Base-by-base conservation (phyloP, 805 yeast genomes). In the Candida schatavii region DNA sequence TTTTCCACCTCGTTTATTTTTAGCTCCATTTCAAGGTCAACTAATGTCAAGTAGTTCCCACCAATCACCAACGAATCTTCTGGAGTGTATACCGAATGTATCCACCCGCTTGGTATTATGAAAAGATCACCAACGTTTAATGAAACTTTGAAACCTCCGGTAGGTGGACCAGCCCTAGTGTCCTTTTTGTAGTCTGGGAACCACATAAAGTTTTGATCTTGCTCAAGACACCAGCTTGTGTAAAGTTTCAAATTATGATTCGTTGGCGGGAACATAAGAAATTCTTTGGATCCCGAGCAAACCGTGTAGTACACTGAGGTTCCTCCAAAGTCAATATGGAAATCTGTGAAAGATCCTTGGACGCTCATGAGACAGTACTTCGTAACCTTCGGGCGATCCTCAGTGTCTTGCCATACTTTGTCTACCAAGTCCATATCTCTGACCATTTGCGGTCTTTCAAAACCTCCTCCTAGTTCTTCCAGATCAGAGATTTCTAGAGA, bases 261-360 rank as follows among this genome's bases (percentile, higher is more conserved):
- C 0, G 95, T 80, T 2, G 96, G 96, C 0, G 95, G 96, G 51
- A 74, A 80, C 74, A 89, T 77, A 36, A 88, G 59, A 54, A 89
- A 89, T 25, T 80, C 74, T 54, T 89, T 89, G 3, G 65, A 51
- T 1, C 97, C 97, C n/a, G 73, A 65, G 13, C 89, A 62, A 3
- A 89, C 80, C 2, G 91, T 87, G 61, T 89, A 89, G 57, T 87
- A 89, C 4, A 89, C 97, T 1, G 93, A 85, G 0, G 96, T 86
- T 0, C 96, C 97, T 2, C 95, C 93, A 59, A 89, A 89, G 59
- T 89, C 97, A 33, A 89, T 70, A 60, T 89, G 97, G 62, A 88
- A 89, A 57, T 89, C 97, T 0, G 97, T 89, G 57, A 77, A 89
- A 2, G 93, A 80, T 45, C 83, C 78, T 20, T 72, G 67, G 2